Base-by-base conservation (phyloP, 495 filamentous ascomycete species). In the Aspergillus baeticus region DNA sequence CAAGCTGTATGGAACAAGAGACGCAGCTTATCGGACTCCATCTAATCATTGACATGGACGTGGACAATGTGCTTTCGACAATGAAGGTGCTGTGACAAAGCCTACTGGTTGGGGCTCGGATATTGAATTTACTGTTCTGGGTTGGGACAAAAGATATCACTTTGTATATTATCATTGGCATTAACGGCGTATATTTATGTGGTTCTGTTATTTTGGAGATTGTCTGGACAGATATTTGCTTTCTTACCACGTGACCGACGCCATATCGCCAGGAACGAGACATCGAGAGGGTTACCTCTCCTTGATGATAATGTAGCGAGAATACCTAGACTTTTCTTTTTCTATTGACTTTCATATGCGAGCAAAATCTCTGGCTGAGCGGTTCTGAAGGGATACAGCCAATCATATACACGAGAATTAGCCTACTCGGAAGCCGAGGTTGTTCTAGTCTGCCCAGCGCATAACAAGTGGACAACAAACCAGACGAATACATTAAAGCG, bases 1-100 rank as follows among this genome's bases (percentile, higher is more conserved):
- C 68, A 75, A 53, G 80, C 86, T 21, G 70, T 81, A 47, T 90
- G 86, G 86, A 79, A 75, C 64, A 74, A 69, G 20, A 51, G 17
- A 15, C 63, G 63, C 41, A 69, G 36, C 17, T 64, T 77, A 33
- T 55, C 52, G 46, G 69, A 75, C 5, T 54, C 61, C 18, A 70
- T 75, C 52, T 67, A 54, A 50, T 11, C 4, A 29, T 23, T 2
- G 6, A 5, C 11, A 6, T 20, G 10, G 23, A 26, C 15, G 2
- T 49, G 15, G 49, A 37, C 13, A 18, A 14, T 23, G 20, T 38
- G 42, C 21, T 13, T 39, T 15, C 36, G 46, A 29, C 14, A 26
- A 18, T 18, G 7, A 7, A 3, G 15, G 18, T 10, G 10, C 18
- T 38, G 47, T 50, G 26, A 22, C 33, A 23, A 15, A 18, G 33